Evolutionary conservation across 306 rosid genomes (phyloP), one percentile per base, ranked within the genome.

Genomic region (Prinsepia uniflora): DNA sequence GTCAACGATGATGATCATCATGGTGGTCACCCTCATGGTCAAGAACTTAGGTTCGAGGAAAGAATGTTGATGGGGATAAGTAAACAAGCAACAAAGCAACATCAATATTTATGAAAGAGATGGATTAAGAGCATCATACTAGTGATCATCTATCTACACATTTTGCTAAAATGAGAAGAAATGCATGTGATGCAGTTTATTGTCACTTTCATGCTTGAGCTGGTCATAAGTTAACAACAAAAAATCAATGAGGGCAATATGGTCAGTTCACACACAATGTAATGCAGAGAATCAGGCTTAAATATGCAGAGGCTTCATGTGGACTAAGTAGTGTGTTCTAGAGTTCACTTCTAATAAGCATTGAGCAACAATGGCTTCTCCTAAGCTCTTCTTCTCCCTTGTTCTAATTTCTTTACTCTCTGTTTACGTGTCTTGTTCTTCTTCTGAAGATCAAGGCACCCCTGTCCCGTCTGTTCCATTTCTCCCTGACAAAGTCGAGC

Each of bases 401-500:
- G 50, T 54, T 41, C 52, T 19, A 19, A 20, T 8, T 40, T 19
- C 50, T 22, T 8, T 41, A 39, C 8, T 68, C 41, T 39, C 50
- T 40, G 7, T 68, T 68, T 22, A 12, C 5, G 52, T 6, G 20
- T 20, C 41, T 41, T 42, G 5, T 40, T 41, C 63, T 53, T 53
- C 72, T 68, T 54, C 41, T 5, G 73, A 68, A 18, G 63, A 54
- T 40, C 19, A 19, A 12, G 41, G 41, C 73, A 54, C 20, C 62
- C n/a, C 19, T 12, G 50, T 53, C 41, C 63, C 12, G 10, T 13
- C 18, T 58, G 1, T 10, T 13, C 18, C 10, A 4, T 36, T 18
- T 11, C 20, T 50, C 50, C 18, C 62, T 0, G 72, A 80, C 36
- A 83, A 82, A 42, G 98, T 93, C 8, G 79, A 83, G 0, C 56